Percentiles rank a stretch among this genome's conserved stretches.
phyloP scores from a whole-genome alignment of 768 basidiomycete genomes.

The Hydnomerulius pinastri region DNA sequence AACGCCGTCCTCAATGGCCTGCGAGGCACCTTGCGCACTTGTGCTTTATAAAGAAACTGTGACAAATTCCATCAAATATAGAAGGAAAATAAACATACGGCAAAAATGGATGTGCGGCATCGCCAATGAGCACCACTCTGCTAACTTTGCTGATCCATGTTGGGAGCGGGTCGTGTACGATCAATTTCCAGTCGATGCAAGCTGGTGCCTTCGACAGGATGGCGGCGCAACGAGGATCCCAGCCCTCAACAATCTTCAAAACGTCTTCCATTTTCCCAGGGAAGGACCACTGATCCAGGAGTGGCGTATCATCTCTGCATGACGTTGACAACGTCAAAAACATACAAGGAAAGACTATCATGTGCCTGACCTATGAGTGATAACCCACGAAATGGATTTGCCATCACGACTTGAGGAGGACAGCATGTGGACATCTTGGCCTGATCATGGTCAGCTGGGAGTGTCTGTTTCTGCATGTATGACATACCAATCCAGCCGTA shows the following conservation, averaged over 20 bases:
- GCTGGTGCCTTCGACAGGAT: conserved; percentile 21
- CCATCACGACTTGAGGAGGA: conserved; percentile 13
- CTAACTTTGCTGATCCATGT: no score
- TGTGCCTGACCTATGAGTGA: conserved; percentile 23
- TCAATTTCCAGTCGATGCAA: conserved; percentile 42
- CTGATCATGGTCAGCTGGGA: not conserved
- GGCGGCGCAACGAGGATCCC: conserved; percentile 25
- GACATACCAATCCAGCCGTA: conserved; percentile 24
- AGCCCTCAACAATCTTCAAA: conserved; percentile 18
- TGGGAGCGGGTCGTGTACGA: conserved; percentile 38
- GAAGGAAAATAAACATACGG: conserved; percentile 15
- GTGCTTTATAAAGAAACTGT: no score
- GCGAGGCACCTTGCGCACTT: conserved; percentile 38
- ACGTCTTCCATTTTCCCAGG: conserved; percentile 21
- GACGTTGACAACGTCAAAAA: not conserved
- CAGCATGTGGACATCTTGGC: conserved; percentile 22
- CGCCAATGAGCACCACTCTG: no score
- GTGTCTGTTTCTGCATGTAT: not conserved
- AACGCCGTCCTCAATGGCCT: conserved; percentile 42
- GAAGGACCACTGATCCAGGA: conserved; percentile 21
- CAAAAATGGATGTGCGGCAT: conserved; percentile 31
- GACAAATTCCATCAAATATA: no score
- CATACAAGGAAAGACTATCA: not conserved
- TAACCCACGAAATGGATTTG: conserved; percentile 15
- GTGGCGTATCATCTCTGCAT: conserved; percentile 17